Evolutionary conservation across 306 rosid species (phyloP).

Genomic region (Spatholobus suberectus): DNA sequence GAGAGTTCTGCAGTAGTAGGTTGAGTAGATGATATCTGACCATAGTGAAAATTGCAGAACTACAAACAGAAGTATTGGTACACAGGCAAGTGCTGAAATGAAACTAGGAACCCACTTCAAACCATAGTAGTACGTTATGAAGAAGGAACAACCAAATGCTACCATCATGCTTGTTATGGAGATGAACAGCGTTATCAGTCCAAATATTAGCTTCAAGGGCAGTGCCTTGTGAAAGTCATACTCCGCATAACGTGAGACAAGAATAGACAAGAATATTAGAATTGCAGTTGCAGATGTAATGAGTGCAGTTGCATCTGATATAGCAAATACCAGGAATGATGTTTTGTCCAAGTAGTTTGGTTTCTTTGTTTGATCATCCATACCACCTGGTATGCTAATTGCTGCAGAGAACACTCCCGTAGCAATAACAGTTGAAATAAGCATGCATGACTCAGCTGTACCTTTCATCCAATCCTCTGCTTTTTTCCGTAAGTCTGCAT

Average conservation of each 20-base stretch:
- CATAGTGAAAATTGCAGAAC: neutral
- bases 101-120: neutral
- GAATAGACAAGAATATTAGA: neutral
- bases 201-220: neutral
- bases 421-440: slow-evolving; percentile 49
- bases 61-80: neutral
- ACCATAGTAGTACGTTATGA: neutral
- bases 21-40: slow-evolving; percentile 39
- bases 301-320: neutral
- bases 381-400: slow-evolving; percentile 46
- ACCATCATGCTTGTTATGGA: slow-evolving; percentile 4
- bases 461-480: slow-evolving; percentile 57
- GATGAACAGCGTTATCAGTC: neutral
- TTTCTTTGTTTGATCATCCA: neutral
- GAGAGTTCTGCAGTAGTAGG: slow-evolving; percentile 1
- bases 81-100: neutral
- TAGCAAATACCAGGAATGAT: neutral
- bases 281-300: neutral
- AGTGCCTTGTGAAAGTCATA: neutral
- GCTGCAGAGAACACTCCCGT: slow-evolving; percentile 51
- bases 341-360: neutral
- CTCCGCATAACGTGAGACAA: neutral
- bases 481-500: neutral
- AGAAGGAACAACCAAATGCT: neutral
- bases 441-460: slow-evolving; percentile 48